A percentile compares a stretch with the other conserved stretches of the same genome.
Conservation (phyloP, 805 yeast genomes). For the Sungouiella thailandica region DNA sequence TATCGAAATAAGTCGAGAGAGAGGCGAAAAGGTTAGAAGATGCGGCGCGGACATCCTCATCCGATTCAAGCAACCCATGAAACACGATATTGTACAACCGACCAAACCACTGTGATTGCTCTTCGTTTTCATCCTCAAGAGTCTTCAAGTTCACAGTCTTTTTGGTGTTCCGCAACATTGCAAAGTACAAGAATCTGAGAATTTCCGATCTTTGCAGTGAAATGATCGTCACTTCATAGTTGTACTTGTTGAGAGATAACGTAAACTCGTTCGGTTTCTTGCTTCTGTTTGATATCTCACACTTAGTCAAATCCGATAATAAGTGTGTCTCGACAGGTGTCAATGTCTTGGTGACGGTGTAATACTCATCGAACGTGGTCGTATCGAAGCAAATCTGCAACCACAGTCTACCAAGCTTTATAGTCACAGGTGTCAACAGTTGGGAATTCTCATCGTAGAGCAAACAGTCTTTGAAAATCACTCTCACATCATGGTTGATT, state of each 20-base stretch:
- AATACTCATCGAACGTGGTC: slow-evolving; percentile 12
- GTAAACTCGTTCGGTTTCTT: slow-evolving; percentile 29
- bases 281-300: slow-evolving; percentile 28
- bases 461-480: slow-evolving; percentile 26
- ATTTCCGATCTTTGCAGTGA: slow-evolving; percentile 48
- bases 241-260: slow-evolving; percentile 22
- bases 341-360: slow-evolving; percentile 23
- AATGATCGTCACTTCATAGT: slow-evolving; percentile 24
- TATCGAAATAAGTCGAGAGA: slow-evolving; percentile 51
- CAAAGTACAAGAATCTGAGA: slow-evolving; percentile 63
- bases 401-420: slow-evolving; percentile 67
- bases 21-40: slow-evolving; percentile 62
- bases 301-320: slow-evolving; percentile 30
- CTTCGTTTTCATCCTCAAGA: slow-evolving; percentile 43
- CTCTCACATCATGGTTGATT: slow-evolving; percentile 34
- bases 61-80: slow-evolving; percentile 60
- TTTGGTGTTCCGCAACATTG: slow-evolving; percentile 50
- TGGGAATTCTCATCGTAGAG: slow-evolving; percentile 12
- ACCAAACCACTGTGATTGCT: slow-evolving; percentile 45
- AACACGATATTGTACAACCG: slow-evolving; percentile 60
- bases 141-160: slow-evolving; percentile 22
- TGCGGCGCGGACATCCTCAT: slow-evolving; percentile 55
- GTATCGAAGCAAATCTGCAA: slow-evolving; percentile 44
- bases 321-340: slow-evolving; percentile 31
- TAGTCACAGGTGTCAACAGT: slow-evolving; percentile 51